Evolutionary conservation across 768 basidiomycete genomes (phyloP), one percentile per base, ranked within the genome.

Genomic region (Suillus subalutaceus): DNA sequence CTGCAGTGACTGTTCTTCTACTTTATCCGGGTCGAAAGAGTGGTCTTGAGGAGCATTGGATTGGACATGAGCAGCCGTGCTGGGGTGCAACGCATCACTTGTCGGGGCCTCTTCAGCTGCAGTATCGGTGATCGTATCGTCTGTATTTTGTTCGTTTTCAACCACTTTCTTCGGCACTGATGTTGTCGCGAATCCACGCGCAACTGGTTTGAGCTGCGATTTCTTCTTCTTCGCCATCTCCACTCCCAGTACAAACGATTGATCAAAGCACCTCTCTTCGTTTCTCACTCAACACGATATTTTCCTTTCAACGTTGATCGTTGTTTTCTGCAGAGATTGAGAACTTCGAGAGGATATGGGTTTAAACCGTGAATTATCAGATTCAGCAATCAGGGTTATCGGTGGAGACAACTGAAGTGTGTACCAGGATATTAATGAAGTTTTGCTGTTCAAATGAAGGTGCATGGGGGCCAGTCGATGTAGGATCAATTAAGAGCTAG

Each of bases 171-270:
- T 94, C 38, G 92, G 91, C 35, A 93, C 83, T 13, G 93, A 94
- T 23, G 89, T 91, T 6, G 93, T 93, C 53, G 90, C 88, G 72
- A 94, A 93, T 18, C 91, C 92, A 64, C 94, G 88, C 50, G 77
- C 85, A 50, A 91, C 81, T 26, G 90, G 86, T 78, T 91, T 93
- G 71, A 91, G 75, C 74, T 92, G 89, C 7, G 88, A 87, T 80
- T 92, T 94, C 84, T 90, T 94, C 82, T 92, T 93, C 83, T 93
- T 94, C 66, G 88, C 82, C 91, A 92, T 92, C 53, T 60, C 38
- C 63, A 35, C 59, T 60, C 41, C 59, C 26, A 60, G 26, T 18
- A 43, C 18, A 20, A 23, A 41, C 41, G 18, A 60, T 30, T 60
- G 30, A 43, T 43, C 26, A 13, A 26, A 43, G 12, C 23, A 30